Conservation (phyloP, 768 basidiomycete species). For the Mycena epipterygia region DNA sequence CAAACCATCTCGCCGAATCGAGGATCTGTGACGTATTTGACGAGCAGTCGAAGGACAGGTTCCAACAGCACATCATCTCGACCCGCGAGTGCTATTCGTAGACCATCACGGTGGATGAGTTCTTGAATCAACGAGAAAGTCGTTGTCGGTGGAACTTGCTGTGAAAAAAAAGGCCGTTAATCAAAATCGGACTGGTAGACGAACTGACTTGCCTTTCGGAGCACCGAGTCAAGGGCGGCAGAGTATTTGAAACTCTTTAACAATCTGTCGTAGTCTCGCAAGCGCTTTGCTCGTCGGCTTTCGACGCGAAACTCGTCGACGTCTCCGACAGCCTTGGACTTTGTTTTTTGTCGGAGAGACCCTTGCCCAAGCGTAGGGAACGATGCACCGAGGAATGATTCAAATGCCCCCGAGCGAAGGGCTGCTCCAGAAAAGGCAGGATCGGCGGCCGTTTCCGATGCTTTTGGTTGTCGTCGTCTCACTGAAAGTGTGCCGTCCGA, state of each 20-base stretch:
- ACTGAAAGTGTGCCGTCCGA: conserved; percentile 99
- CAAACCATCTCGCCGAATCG: conserved; percentile 93
- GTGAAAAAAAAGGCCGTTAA: conserved; percentile 10
- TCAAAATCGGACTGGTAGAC: conserved; percentile 5
- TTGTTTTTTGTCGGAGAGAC: conserved; percentile 60
- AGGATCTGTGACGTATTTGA: conserved; percentile 90
- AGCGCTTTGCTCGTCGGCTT: conserved; percentile 73
- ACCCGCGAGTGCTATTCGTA: conserved; percentile 87
- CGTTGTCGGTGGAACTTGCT: conserved; percentile 89
- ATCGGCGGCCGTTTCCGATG: conserved; percentile 64
- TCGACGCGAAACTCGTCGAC: conserved; percentile 85
- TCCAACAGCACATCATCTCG: conserved; percentile 95
- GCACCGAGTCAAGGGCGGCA: conserved; percentile 92
- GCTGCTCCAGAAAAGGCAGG: conserved; percentile 51
- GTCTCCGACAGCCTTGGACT: conserved; percentile 68
- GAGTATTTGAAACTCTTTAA: conserved; percentile 95
- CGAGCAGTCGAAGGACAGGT: conserved; percentile 87
- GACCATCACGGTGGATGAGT: conserved; percentile 91
- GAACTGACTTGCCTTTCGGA: conserved; percentile 74
- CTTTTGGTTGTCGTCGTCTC: conserved; percentile 86
- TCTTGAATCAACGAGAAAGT: conserved; percentile 95
- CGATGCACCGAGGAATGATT: conserved; percentile 72
- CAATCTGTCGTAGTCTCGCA: conserved; percentile 90
- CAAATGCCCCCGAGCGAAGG: conserved; percentile 70
- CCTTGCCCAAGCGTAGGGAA: conserved; percentile 71